Base-by-base conservation (phyloP, 768 basidiomycete genomes). In the Galerina marginata region DNA sequence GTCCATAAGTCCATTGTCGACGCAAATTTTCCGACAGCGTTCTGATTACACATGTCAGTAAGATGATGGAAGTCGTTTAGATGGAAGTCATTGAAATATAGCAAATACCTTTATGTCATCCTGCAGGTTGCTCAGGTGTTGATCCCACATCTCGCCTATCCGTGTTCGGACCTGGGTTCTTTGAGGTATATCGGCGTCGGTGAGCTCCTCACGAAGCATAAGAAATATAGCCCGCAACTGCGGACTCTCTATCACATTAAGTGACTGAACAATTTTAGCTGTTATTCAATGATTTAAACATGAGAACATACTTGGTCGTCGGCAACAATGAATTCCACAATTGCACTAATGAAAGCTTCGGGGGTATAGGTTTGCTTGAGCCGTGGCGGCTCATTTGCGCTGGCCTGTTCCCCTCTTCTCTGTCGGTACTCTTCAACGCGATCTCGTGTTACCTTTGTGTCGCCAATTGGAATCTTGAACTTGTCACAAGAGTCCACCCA, bases 281-380 rank as follows among this genome's bases (percentile, higher is more conserved):
- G n/a, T n/a, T n/a, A n/a, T n/a, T n/a, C 29, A 39, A 46, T 20
- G 37, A 39, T 36, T 10, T n/a, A n/a, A n/a, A n/a, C n/a, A n/a
- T n/a, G n/a, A n/a, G n/a, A n/a, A 62, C 67, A 26, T 67, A 76
- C 77, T 67, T 75, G 72, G 66, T 78, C 69, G 63, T 70, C 65
- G 47, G 59, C 63, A 9, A 65, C 61, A 48, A 72, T 63, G 36
- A 59, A 65, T 16, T 60, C 44, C 2, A 63, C 50, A 12, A 72
- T 53, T n/a, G 59, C 63, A 16, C 62, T 48, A 25, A 65, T 52
- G 42, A 72, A 70, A 2, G 61, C 66, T 45, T 72, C 61, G n/a
- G 52, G 47, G 37, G 62, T 29, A n/a, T 33, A 49, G 11, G 29
- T 15, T 15, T 9, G 29, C 12, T 49, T 33, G 14, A 11, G 6